phyloP scores from a whole-genome alignment of 352 stramenopile species.

The Pythium brachiatum region DNA sequence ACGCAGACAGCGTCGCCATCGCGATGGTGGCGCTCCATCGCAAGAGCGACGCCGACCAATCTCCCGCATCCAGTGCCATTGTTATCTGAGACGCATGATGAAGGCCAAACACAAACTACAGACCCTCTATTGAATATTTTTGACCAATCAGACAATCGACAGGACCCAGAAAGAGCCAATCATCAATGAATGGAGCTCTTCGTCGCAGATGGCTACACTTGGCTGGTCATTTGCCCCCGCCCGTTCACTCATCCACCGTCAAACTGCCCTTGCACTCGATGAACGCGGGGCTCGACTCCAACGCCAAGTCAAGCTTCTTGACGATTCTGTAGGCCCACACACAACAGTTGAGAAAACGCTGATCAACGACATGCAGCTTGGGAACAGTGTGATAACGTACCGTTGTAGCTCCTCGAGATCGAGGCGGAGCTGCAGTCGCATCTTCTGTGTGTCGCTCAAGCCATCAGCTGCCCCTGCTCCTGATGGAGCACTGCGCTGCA shows the following conservation, averaged over 20 bases:
- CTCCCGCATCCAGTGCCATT: conserved; percentile 15
- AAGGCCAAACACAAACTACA: background rate
- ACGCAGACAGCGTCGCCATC: conserved; percentile 63
- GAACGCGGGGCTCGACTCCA: conserved; percentile 36
- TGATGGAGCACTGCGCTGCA: conserved; percentile 50
- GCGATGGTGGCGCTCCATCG: conserved; percentile 57
- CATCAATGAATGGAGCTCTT: background rate
- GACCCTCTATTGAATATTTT: conserved; percentile 37
- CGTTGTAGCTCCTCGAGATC: conserved; percentile 72
- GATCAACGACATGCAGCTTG: background rate
- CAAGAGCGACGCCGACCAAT: conserved; percentile 47
- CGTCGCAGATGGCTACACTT: background rate
- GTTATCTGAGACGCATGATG: background rate
- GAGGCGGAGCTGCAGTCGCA: conserved; percentile 75
- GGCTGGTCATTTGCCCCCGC: background rate
- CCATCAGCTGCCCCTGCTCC: conserved; percentile 26
- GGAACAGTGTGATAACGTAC: conserved; percentile 26
- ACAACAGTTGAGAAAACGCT: background rate
- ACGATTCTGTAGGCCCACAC: conserved; percentile 39
- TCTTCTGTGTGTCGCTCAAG: conserved; percentile 84
- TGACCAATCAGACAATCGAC: conserved; percentile 34
- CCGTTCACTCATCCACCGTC: conserved; percentile 3
- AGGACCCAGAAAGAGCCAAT: background rate
- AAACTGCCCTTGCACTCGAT: conserved; percentile 22
- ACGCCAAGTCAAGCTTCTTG: conserved; percentile 39